Percentiles rank a stretch among this genome's conserved stretches.
phyloP scores from a whole-genome alignment of 2,329 filamentous ascomycete species.

The Lasiodiplodia sp. region DNA sequence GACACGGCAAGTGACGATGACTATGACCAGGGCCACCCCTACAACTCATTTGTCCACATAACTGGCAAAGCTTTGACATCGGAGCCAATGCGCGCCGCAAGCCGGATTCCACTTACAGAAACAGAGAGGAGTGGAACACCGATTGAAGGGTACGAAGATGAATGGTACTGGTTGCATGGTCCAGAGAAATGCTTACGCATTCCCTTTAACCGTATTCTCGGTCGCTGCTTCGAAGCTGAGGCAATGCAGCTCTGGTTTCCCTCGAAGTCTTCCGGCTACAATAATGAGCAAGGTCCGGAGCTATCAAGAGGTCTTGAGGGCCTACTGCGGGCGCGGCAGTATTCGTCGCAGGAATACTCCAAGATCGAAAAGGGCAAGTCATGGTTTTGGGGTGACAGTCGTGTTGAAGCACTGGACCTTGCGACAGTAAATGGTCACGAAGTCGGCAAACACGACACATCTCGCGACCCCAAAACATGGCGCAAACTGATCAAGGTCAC shows the following conservation, averaged over 20 bases:
- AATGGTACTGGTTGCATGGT: slow-evolving; percentile 60
- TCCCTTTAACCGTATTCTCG: slow-evolving; percentile 60
- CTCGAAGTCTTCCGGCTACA: slow-evolving; percentile 34
- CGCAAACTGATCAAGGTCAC: slow-evolving; percentile 55
- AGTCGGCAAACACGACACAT: slow-evolving; percentile 55
- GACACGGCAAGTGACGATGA: slow-evolving; percentile 55
- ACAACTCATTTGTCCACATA: slow-evolving; percentile 57
- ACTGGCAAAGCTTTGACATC: slow-evolving; percentile 52
- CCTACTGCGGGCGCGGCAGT: slow-evolving; percentile 56
- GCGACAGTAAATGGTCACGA: slow-evolving; percentile 62
- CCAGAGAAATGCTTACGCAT: slow-evolving; percentile 52
- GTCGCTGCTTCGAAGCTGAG: slow-evolving; percentile 61
- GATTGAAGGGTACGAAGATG: slow-evolving; percentile 54
- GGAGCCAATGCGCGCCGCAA: slow-evolving; percentile 35
- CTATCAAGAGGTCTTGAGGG: slow-evolving; percentile 51
- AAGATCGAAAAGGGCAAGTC: slow-evolving; percentile 45
- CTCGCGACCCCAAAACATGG: slow-evolving; percentile 56
- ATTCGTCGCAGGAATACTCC: slow-evolving; percentile 53
- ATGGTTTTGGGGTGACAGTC: slow-evolving; percentile 66
- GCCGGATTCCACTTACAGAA: slow-evolving; percentile 2
- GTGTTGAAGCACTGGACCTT: slow-evolving; percentile 64
- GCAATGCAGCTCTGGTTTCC: slow-evolving; percentile 56
- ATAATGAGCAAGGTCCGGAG: not conserved
- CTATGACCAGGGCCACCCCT: slow-evolving; percentile 54
- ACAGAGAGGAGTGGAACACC: slow-evolving; percentile 27